These are phyloP conservation scores for Castanopsis chinensis DNA, from an alignment of 306 rosid species.

Conservation along the genomic window DNA sequence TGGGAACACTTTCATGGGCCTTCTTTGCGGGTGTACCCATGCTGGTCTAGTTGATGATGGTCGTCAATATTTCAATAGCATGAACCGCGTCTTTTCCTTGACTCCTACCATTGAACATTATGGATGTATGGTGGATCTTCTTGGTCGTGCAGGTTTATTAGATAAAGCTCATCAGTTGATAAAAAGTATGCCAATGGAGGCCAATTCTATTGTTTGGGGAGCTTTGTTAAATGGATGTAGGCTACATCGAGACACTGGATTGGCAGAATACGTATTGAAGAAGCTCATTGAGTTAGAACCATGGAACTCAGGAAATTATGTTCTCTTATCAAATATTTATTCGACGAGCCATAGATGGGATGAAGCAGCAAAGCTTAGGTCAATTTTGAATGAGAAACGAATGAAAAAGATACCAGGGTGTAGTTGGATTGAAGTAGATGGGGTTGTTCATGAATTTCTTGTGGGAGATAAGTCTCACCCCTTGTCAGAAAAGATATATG, in stretches of 20 bases:
- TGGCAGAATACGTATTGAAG: conserved; percentile 36
- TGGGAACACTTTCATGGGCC: conserved; percentile 30
- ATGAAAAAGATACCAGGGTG: conserved; percentile 28
- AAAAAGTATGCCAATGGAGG: conserved; percentile 36
- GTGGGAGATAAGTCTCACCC: conserved; percentile 29
- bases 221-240: conserved; percentile 43
- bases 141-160: conserved; percentile 40
- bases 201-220: conserved; percentile 43
- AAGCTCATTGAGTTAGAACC: conserved; percentile 27
- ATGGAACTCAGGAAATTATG: conserved; percentile 15
- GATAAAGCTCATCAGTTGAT: conserved; percentile 37
- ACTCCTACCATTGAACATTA: conserved; percentile 36
- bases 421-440: conserved; percentile 35
- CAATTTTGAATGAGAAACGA: conserved; percentile 20
- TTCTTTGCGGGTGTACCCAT: conserved; percentile 31
- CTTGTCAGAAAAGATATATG: conserved; percentile 10
- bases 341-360: conserved; percentile 29
- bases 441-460: conserved; percentile 26
- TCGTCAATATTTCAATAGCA: conserved; percentile 27
- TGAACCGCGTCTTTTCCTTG: neutral
- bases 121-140: conserved; percentile 48
- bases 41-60: conserved; percentile 30
- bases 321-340: conserved; percentile 32
- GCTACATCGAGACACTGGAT: conserved; percentile 26
- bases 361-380: conserved; percentile 10